Evolutionary conservation across 1,139 yeast species (phyloP), one percentile per base, ranked within the genome.

Genomic region (Hyphopichia khmerensis): DNA sequence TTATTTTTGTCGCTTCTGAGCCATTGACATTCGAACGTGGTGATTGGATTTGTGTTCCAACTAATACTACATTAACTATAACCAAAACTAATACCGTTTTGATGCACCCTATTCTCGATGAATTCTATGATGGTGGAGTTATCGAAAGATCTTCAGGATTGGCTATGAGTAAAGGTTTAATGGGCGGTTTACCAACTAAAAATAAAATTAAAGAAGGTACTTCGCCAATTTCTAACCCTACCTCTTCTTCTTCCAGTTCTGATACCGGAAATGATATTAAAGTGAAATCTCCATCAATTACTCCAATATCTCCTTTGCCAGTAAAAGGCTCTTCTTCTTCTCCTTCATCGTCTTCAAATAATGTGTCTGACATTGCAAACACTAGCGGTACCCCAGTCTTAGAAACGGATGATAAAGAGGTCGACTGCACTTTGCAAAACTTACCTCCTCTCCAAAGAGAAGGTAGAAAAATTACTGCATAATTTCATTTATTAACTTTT

Each of bases 1-100:
- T 93, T 31, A 85, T 93, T n/a, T 87, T 93, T 82, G 89, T 93
- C 36, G 96, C 99, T 2, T 85, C 96, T 30, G 99, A 93, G 59
- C 99, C 99, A 0, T 72, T 93, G 45, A 93, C 99, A 0, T 93
- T 93, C 64, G 98, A 93, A 67, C 72, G 99, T 44, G 93, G 93
- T 33, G 99, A 93, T 65, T 93, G 99, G 99, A 87, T 93, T 45
- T 85, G 96, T 15, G 96, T 93, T 1, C 99, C 98, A 2, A 86
- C 98, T 3, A 93, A 93, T 62, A 86, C 97, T 2, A 68, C 85
- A 3, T 63, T 93, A n/a, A 87, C 96, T 1, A 84, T 93, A 46
- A 84, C 84, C 49, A 84, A 80, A 43, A 65, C 66, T 43, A 95
- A 90, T 57, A 88, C 96, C 1, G 95, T 93, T 8, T 69, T 93